Base-by-base conservation (phyloP, 2,329 filamentous ascomycete species). In the Xylaria multiplex region DNA sequence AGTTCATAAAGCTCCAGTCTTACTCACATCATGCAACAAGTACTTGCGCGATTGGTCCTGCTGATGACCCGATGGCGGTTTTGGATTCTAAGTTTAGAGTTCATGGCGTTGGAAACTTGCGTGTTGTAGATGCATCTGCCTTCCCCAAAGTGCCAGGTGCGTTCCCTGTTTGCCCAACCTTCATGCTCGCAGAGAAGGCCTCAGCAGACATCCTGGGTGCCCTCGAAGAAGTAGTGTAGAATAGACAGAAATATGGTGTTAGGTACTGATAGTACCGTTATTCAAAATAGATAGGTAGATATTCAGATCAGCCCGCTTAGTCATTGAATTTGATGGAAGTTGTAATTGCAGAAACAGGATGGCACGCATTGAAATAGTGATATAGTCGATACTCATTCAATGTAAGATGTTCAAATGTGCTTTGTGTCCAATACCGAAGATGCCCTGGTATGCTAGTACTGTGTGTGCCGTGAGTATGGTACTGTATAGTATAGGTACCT, bases 121-220 rank as follows among this genome's bases (percentile, higher is more conserved):
- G 87, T 42, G 86, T 88, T 8, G 86, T 89, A 5, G 86, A 89
- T 77, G 86, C 85, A 4, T 83, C 81, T 43, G 79, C 82, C 1
- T 88, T 85, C 67, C 84, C 85, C 0, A 80, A 78, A 54, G 84
- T 76, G 7, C 77, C 77, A 1, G 86, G 85, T n/a, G 73, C 73
- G 24, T 54, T 82, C 80, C 37, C 87, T 50, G 79, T 81, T 0
- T 72, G 84, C 5, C 81, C 85, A 2, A 83, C 82, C 0, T 86
- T 85, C 70, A 86, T 88, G 80, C 77, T 87, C 16, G 81, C 80
- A n/a, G 86, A 88, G 79, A 89, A 88, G 79, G 86, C 86, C 3
- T 83, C 85, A 5, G 86, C 86, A 75, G 82, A 82, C 22, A 88
- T 88, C 27, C 59, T 75, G 14, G 64, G 53, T 24, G 70, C 70